Conservation (phyloP, 2,329 filamentous ascomycete species). For the Trichophyton schoenleinii region DNA sequence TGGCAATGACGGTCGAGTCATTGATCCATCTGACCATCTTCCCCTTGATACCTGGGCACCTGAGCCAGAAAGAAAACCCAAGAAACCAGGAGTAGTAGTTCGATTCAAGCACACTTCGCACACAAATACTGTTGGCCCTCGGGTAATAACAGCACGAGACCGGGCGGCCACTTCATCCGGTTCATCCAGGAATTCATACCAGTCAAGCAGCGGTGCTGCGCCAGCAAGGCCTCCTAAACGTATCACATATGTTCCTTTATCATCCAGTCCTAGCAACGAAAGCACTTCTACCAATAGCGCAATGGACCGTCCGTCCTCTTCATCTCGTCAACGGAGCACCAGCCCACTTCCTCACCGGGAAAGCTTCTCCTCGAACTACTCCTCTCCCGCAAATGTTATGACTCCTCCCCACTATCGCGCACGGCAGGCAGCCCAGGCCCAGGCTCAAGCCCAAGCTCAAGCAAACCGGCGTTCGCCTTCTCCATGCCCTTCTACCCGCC, state of each 20-base stretch:
- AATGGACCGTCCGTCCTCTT: slow-evolving; percentile 15
- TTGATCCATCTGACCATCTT: slow-evolving; percentile 54
- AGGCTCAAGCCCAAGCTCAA: slow-evolving; percentile 3
- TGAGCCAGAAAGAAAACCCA: slow-evolving; percentile 48
- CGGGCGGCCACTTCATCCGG: slow-evolving; percentile 18
- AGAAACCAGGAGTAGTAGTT: slow-evolving; percentile 37
- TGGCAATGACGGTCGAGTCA: slow-evolving; percentile 50
- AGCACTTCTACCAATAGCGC: slow-evolving; percentile 15
- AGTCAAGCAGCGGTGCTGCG: not conserved
- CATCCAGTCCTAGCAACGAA: slow-evolving; percentile 11
- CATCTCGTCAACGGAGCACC: slow-evolving; percentile 13
- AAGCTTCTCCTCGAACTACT: not conserved
- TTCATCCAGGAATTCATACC: slow-evolving; percentile 18
- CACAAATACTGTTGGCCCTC: slow-evolving; percentile 15
- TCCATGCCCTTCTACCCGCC: slow-evolving; percentile 22
- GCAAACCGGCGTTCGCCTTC: slow-evolving; percentile 5
- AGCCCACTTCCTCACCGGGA: slow-evolving; percentile 4
- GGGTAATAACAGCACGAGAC: slow-evolving; percentile 15
- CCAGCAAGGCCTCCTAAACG: slow-evolving; percentile 12
- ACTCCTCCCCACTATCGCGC: slow-evolving; percentile 6
- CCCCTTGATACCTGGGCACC: slow-evolving; percentile 55
- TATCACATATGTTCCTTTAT: not conserved
- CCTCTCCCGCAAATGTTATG: slow-evolving; percentile 3
- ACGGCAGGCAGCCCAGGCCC: not conserved
- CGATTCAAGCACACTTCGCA: slow-evolving; percentile 32